phyloP scores from a whole-genome alignment of 495 filamentous ascomycete species.

The Physcia stellaris region DNA sequence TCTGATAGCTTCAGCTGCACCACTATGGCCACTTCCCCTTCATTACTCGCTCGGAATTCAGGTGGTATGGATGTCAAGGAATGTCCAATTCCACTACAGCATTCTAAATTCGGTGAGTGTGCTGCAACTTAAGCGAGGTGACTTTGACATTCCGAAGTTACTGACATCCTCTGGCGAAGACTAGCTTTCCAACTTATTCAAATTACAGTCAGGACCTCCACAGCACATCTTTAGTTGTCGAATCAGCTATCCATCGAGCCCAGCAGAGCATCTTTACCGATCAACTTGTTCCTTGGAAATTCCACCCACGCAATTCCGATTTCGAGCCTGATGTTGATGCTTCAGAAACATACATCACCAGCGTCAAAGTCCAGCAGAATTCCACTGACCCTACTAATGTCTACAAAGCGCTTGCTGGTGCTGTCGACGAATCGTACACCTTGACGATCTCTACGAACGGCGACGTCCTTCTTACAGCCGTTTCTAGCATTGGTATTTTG shows the following conservation, averaged over 20 bases:
- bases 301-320: constrained; percentile 41
- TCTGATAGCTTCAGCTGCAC: no score
- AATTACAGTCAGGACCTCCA: not conserved
- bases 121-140: not conserved
- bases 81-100: constrained; percentile 11
- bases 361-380: constrained; percentile 45
- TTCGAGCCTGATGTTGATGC: constrained; percentile 43
- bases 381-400: constrained; percentile 34
- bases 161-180: not conserved
- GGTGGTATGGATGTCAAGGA: constrained; percentile 18
- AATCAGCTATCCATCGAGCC: constrained; percentile 29
- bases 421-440: constrained; percentile 61
- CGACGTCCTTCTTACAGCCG: constrained; percentile 42
- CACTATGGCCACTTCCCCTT: constrained; percentile 21
- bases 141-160: not conserved
- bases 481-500: constrained; percentile 50
- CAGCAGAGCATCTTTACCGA: constrained; percentile 40
- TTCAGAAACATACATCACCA: constrained; percentile 35
- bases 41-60: constrained; percentile 14
- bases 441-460: constrained; percentile 40
- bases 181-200: not conserved
- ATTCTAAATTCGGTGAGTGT: constrained; percentile 1
- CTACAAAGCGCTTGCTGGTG: constrained; percentile 25
- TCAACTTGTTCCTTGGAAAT: constrained; percentile 59
- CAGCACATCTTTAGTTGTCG: constrained; percentile 17